phyloP scores from a whole-genome alignment of 257 asterid genomes.

The Solanum rostratum region DNA sequence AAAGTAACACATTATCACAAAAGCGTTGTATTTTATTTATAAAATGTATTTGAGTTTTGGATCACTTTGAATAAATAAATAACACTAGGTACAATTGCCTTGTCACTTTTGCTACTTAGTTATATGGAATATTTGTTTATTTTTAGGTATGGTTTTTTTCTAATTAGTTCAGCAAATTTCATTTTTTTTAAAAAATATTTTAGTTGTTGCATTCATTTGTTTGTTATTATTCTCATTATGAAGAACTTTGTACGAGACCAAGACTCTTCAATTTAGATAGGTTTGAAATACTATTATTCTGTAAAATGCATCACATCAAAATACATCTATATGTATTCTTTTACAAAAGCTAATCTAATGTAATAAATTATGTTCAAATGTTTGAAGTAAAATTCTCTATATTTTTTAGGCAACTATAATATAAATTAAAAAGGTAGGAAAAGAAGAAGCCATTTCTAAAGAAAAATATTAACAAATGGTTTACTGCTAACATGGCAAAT shows the following conservation, averaged over 20 bases:
- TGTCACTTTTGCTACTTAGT: neutral
- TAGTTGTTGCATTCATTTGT: neutral
- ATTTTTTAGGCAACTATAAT: neutral
- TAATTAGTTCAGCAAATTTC: neutral
- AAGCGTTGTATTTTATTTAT: neutral
- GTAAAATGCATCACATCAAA: neutral
- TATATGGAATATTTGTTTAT: neutral
- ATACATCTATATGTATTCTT: neutral
- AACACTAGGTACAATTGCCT: neutral
- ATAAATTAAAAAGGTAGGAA: neutral
- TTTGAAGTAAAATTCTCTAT: neutral
- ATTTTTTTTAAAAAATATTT: neutral
- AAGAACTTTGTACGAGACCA: neutral
- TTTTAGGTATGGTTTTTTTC: fast-evolving
- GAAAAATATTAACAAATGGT: neutral
- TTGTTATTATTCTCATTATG: no score
- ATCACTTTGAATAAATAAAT: neutral
- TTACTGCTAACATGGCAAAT: neutral
- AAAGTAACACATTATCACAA: neutral
- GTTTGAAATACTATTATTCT: neutral
- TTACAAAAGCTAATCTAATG: neutral
- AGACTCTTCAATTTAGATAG: neutral
- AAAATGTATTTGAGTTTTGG: neutral
- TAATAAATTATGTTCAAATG: neutral
- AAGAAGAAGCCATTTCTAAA: neutral